Evolutionary conservation across 257 asterid species (phyloP), one percentile per base, ranked within the genome.

Genomic region (Osmanthus fragrans): DNA sequence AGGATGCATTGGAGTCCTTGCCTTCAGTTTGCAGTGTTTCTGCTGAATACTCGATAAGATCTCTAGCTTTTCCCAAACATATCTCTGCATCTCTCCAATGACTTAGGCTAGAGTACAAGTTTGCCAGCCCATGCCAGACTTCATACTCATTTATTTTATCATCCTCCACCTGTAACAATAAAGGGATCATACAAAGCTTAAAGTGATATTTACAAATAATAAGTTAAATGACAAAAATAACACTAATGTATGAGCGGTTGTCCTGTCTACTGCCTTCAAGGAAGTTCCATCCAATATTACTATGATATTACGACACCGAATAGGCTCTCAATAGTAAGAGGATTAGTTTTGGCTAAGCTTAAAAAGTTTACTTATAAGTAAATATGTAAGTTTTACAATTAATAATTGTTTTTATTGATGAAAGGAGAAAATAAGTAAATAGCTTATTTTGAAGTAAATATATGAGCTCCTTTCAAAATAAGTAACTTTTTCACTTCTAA

Each of bases 121-220:
- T 91, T 49, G 98, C 97, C 51, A 96, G 86, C 70, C 97, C 99
- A 30, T 89, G 96, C 99, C 99, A 96, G 70, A 93, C 97, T 87
- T 93, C 99, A 77, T 84, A 88, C 86, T 96, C 99, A 84, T 84
- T 84, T 75, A 90, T 89, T 72, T 81, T 90, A 74, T 87, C 96
- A 80, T 90, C 96, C 84, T 88, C 97, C 66, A 68, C 87, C 98
- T 96, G 79, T 51, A 80, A 74, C 63, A 67, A 67, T 51, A 42
- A 81, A 77, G 30, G 69, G 13, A 7, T 7, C 51, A 79, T 77
- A 77, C 72, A 73, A 79, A 79, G 15, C 29, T 25, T 2, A 63
- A 25, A 63, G 34, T 8, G 5, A 27, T 63, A 25, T 23, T 23
- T 25, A 60, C 68, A 21, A 60, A 25, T 23, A 76, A 76, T 21